phyloP scores from a whole-genome alignment of 176 grass and related monocot species.

The Calamus simplicifolius region DNA sequence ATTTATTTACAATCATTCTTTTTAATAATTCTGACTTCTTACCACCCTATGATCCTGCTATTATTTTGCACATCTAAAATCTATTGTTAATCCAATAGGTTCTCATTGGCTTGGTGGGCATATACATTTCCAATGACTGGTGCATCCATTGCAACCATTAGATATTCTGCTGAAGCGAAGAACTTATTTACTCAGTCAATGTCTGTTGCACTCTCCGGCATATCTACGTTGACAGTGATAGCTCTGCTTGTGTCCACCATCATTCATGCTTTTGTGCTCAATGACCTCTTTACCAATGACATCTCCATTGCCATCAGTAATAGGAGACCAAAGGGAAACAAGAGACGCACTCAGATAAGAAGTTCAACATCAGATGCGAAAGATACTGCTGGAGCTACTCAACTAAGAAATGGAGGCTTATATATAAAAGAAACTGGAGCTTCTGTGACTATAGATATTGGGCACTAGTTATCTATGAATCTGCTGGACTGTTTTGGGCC shows the following conservation, averaged over 20 bases:
- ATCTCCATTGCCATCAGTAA: conserved; percentile 87
- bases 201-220: conserved; percentile 43
- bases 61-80: background rate
- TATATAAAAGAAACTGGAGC: no score
- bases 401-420: no score
- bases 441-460: no score
- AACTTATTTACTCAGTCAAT: conserved; percentile 59
- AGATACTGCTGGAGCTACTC: conserved; percentile 19
- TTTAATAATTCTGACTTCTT: conserved; percentile 1
- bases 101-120: conserved; percentile 95
- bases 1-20: no score
- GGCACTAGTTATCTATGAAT: no score
- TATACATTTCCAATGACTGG: conserved; percentile 96
- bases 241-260: conserved; percentile 56
- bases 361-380: background rate
- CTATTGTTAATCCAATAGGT: conserved; percentile 16
- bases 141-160: conserved; percentile 61
- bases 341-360: background rate
- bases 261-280: conserved; percentile 61
- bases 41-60: background rate
- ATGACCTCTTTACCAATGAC: conserved; percentile 91
- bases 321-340: background rate
- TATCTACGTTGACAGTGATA: conserved; percentile 42
- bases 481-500: no score
- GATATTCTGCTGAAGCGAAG: conserved; percentile 73